These are phyloP conservation scores for Nothopassalora personata DNA, from an alignment of 2,329 filamentous ascomycete species.

Conservation along the genomic window DNA sequence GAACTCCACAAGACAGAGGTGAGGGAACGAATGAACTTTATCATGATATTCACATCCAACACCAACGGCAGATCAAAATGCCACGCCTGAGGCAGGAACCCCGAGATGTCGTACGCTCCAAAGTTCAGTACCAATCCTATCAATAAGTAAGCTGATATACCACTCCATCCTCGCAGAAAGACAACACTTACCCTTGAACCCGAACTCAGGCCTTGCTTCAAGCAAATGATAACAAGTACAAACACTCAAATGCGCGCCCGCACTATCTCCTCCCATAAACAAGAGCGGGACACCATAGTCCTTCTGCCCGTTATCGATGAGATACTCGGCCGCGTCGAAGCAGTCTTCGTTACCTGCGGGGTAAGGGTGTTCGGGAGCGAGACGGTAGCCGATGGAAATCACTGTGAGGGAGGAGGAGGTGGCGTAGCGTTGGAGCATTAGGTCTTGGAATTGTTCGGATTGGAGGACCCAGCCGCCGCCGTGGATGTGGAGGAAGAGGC, in stretches of 20 bases:
- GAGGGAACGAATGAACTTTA: slow-evolving; percentile 26
- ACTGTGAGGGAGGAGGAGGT: slow-evolving; percentile 46
- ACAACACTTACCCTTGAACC: slow-evolving; percentile 36
- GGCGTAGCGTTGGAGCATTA: slow-evolving; percentile 47
- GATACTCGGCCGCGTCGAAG: slow-evolving; percentile 51
- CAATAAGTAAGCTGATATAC: neutral
- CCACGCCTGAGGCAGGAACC: slow-evolving; percentile 40
- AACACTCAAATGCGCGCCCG: slow-evolving; percentile 48
- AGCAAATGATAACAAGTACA: slow-evolving; percentile 47
- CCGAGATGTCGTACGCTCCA: slow-evolving; percentile 47
- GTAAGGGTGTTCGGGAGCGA: slow-evolving; percentile 56
- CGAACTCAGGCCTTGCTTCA: slow-evolving; percentile 35
- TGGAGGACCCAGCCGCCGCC: slow-evolving; percentile 46
- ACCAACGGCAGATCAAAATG: slow-evolving; percentile 40
- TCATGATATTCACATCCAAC: slow-evolving; percentile 44
- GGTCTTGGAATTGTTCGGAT: slow-evolving; percentile 41
- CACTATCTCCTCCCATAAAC: slow-evolving; percentile 47
- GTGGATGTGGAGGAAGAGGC: slow-evolving; percentile 52
- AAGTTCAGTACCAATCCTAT: slow-evolving; percentile 46
- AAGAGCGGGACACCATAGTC: slow-evolving; percentile 39
- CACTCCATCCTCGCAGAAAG: neutral
- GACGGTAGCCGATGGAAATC: slow-evolving; percentile 54
- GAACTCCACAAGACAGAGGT: neutral
- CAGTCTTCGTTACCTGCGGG: slow-evolving; percentile 53
- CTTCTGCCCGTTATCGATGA: slow-evolving; percentile 44